A percentile compares a stretch with the other conserved stretches of the same genome.
Evolutionary conservation across 1,284 basidiomycete species (phyloP).

Genomic region (Tilletiopsis washingtonensis): DNA sequence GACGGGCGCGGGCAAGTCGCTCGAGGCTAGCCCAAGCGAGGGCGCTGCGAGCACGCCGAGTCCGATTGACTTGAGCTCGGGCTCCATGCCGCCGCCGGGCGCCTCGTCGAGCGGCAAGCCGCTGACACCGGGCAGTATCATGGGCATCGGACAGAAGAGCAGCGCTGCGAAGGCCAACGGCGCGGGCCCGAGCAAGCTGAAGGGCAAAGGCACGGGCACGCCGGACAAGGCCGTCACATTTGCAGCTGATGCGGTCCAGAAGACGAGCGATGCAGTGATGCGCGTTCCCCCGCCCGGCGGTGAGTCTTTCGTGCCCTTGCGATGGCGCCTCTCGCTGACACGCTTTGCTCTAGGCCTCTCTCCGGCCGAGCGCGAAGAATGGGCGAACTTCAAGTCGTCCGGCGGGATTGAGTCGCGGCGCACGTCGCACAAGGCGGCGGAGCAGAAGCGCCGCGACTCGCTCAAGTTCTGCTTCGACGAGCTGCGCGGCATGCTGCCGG

Average conservation of each 20-base stretch:
- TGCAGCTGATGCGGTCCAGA: no score
- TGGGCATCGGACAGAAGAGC: constrained; percentile 24
- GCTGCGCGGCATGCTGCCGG: constrained; percentile 71
- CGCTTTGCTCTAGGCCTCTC: constrained; percentile 26
- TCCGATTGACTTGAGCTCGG: constrained; percentile 33
- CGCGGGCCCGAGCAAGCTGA: background rate
- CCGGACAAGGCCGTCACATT: constrained; percentile 5
- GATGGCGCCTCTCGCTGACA: no score
- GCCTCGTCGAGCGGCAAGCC: constrained; percentile 19
- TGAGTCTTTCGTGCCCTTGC: no score
- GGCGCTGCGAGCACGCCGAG: constrained; percentile 34
- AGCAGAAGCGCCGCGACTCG: constrained; percentile 91
- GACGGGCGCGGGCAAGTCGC: constrained; percentile 10
- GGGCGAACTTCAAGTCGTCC: constrained; percentile 25
- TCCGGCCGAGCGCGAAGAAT: constrained; percentile 27
- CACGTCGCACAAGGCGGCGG: constrained; percentile 90
- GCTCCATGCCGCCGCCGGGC: constrained; percentile 24
- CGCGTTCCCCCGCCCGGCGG: no score
- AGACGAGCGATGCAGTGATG: background rate
- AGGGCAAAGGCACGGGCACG: background rate
- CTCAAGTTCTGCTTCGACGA: constrained; percentile 95
- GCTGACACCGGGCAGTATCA: constrained; percentile 39
- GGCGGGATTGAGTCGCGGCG: constrained; percentile 56
- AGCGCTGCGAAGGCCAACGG: background rate
- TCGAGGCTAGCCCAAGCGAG: constrained; percentile 32